Base-by-base conservation (phyloP, 164 flowering plant genomes). In the Vitis amurensis region DNA sequence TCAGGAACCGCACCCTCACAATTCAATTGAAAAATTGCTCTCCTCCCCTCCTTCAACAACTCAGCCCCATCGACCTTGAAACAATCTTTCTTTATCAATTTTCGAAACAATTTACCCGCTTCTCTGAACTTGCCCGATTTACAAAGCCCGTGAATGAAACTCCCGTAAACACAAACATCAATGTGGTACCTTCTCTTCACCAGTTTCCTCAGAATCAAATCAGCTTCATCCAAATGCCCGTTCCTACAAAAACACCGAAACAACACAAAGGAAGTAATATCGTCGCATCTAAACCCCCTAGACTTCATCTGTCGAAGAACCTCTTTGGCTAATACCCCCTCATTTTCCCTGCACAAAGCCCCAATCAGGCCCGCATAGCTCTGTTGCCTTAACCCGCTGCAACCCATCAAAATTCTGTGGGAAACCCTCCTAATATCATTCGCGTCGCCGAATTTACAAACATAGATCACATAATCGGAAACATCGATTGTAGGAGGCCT, bases 141-240 rank as follows among this genome's bases (percentile, higher is more conserved):
- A 66, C 84, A 83, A 23, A 83, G 79, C 49, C 80, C 86, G 48
- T 74, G 19, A 47, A 83, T 67, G 59, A 81, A 83, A 68, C 76
- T 81, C 68, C 80, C 87, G 73, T 73, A 83, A 2, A 81, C 57
- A 71, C 76, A 79, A 47, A 81, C 59, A 74, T 80, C 87, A 60
- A 83, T 55, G 10, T 49, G 51, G 59, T 53, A 81, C 44, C 61
- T 37, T 50, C 71, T 71, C 69, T 56, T 53, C 11, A 71, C 57
- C 79, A 83, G 52, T 57, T 57, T 75, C 68, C 84, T 73, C 51
- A 83, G 60, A 73, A 83, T 52, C 64, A 58, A 66, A 77, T 83
- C 87, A 15, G 87, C 87, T 58, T 75, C 78, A 31, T 51, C 51
- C 27, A 83, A 66, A 12, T 77, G 58, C 59, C 84, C 87, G 59